These are phyloP conservation scores for Tricholoma bakamatsutake DNA, from an alignment of 768 basidiomycete species.

Conservation along the genomic window DNA sequence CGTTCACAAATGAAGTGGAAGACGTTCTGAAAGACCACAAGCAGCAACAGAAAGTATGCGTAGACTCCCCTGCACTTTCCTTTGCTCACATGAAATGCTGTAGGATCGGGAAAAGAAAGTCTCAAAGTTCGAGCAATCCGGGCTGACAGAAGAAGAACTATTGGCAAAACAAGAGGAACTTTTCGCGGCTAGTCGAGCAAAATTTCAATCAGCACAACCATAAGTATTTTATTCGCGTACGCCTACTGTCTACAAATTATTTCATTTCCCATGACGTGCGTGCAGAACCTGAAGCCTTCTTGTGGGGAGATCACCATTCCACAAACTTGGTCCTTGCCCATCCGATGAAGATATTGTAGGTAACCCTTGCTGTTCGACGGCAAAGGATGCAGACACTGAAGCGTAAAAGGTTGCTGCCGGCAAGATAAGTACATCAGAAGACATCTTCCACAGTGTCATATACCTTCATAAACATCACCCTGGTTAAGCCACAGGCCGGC, in stretches of 20 bases:
- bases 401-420: slow-evolving; percentile 62
- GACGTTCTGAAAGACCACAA: slow-evolving; percentile 95
- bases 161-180: slow-evolving; percentile 82
- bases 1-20: slow-evolving; percentile 85
- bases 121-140: slow-evolving; percentile 82
- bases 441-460: slow-evolving; percentile 2
- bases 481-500: slow-evolving; percentile 58
- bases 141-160: slow-evolving; percentile 88
- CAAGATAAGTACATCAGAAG: background rate
- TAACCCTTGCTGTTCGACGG: slow-evolving; percentile 77
- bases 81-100: slow-evolving; percentile 5
- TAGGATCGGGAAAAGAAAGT: slow-evolving; percentile 91
- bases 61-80: background rate
- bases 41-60: slow-evolving; percentile 82
- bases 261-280: slow-evolving; percentile 30
- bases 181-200: slow-evolving; percentile 88
- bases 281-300: slow-evolving; percentile 50
- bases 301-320: slow-evolving; percentile 70
- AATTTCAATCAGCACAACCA: slow-evolving; percentile 61
- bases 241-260: slow-evolving; percentile 27
- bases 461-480: slow-evolving; percentile 66
- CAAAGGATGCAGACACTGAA: slow-evolving; percentile 76
- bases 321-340: slow-evolving; percentile 29
- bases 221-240: slow-evolving; percentile 24
- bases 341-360: slow-evolving; percentile 41